Conservation (phyloP, 1,284 basidiomycete species). For the Tremellales sp. region DNA sequence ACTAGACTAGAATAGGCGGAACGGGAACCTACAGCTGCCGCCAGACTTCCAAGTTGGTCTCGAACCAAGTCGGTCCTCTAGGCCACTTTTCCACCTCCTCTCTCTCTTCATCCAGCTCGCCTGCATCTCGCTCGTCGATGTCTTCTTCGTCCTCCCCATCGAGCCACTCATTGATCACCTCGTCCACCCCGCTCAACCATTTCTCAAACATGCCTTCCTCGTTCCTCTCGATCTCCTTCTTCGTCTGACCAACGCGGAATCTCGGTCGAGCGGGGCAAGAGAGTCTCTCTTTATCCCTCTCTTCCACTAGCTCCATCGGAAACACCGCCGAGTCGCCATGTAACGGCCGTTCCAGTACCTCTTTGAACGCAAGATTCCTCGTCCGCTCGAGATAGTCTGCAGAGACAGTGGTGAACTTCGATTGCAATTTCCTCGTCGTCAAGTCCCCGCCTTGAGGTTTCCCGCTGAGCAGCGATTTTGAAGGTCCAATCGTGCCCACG, state of each 20-base stretch:
- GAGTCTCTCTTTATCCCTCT: constrained; percentile 35
- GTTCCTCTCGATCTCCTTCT: constrained; percentile 79
- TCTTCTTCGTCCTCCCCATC: constrained; percentile 25
- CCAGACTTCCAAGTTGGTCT: constrained; percentile 89
- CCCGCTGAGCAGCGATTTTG: background rate
- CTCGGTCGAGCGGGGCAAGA: constrained; percentile 70
- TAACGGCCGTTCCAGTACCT: constrained; percentile 62
- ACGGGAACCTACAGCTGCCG: constrained; percentile 62
- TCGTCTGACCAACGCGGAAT: constrained; percentile 76
- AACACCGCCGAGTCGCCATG: constrained; percentile 52
- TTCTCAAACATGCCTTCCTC: constrained; percentile 73
- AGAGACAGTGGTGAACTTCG: constrained; percentile 65
- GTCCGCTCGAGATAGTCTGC: constrained; percentile 62
- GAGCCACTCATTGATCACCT: constrained; percentile 57
- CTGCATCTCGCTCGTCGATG: background rate
- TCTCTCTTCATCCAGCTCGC: constrained; percentile 5
- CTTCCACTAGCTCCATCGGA: constrained; percentile 25
- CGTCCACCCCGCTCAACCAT: constrained; percentile 66
- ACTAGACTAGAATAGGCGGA: background rate
- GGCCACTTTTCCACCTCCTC: constrained; percentile 22
- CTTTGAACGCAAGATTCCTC: constrained; percentile 55
- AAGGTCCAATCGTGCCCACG: constrained; percentile 12
- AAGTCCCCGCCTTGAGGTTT: too few relatives aligned
- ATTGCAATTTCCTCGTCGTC: constrained; percentile 59
- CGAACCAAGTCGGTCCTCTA: constrained; percentile 62